Conservation (phyloP, 164 flowering plant species). For the Aristolochia fimbriata region DNA sequence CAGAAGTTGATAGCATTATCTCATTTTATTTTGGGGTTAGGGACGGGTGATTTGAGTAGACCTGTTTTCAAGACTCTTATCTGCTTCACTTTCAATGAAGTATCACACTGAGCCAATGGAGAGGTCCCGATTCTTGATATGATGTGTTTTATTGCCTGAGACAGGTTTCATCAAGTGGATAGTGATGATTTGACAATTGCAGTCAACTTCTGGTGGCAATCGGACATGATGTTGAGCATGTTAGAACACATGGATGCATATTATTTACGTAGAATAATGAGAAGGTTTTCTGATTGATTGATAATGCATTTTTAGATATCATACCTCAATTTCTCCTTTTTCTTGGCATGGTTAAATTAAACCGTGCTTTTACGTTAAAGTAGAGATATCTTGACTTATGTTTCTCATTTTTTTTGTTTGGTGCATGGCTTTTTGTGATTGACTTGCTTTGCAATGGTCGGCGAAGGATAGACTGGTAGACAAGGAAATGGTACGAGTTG, state of each 20-base stretch:
- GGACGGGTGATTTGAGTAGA: too few species aligned
- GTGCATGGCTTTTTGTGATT: not conserved
- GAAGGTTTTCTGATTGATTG: conserved; percentile 36
- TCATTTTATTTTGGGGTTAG: too few species aligned
- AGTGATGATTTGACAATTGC: conserved; percentile 80
- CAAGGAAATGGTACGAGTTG: conserved; percentile 67
- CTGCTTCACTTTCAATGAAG: too few species aligned
- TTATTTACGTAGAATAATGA: conserved; percentile 71
- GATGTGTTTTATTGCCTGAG: conserved; percentile 3
- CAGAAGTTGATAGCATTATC: too few species aligned
- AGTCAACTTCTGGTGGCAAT: conserved; percentile 95
- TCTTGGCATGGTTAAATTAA: not conserved
- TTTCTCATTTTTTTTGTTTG: conserved; percentile 11
- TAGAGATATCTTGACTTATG: not conserved
- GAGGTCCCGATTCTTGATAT: too few species aligned
- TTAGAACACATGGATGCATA: conserved; percentile 91
- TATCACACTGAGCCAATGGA: too few species aligned
- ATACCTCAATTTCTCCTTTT: not conserved
- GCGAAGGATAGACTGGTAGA: conserved; percentile 48
- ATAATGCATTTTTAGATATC: not conserved
- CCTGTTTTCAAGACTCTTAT: too few species aligned
- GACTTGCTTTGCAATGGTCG: too few species aligned
- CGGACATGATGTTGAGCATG: conserved; percentile 56
- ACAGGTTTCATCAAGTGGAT: conserved; percentile 95
- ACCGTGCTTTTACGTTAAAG: not conserved